These are phyloP conservation scores for Phaeosphaeria sp. DNA, from an alignment of 2,329 filamentous ascomycete species.

Conservation along the genomic window DNA sequence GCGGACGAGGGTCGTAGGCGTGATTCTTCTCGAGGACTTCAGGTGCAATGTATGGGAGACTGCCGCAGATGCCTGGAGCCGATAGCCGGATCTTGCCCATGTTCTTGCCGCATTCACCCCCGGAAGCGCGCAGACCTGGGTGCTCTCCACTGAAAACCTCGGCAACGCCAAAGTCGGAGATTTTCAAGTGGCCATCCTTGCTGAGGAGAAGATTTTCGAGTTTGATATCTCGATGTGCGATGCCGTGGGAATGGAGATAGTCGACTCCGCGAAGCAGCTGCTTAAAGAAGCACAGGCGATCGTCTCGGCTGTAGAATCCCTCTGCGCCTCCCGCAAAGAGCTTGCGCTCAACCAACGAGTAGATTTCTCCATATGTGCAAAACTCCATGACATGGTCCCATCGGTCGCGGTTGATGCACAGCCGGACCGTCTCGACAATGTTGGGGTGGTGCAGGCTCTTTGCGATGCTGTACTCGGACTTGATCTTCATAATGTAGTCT, in stretches of 20 bases:
- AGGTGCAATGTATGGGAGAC: constrained; percentile 84
- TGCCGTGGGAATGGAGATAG: constrained; percentile 82
- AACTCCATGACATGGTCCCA: constrained; percentile 97
- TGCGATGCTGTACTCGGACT: constrained; percentile 87
- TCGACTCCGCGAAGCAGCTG: constrained; percentile 82
- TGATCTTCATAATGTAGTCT: constrained; percentile 88
- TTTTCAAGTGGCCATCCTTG: constrained; percentile 81
- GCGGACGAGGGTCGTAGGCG: constrained; percentile 74
- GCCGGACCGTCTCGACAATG: constrained; percentile 78
- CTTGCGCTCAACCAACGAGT: constrained; percentile 69
- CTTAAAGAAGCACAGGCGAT: constrained; percentile 86
- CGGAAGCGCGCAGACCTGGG: constrained; percentile 75
- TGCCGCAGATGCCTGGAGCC: constrained; percentile 81
- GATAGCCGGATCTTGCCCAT: constrained; percentile 76
- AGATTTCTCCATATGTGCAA: constrained; percentile 82
- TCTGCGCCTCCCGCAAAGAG: constrained; percentile 61
- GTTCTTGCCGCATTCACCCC: constrained; percentile 74
- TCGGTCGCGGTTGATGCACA: constrained; percentile 74
- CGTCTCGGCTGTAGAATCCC: constrained; percentile 64
- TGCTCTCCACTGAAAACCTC: constrained; percentile 85
- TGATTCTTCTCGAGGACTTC: constrained; percentile 76
- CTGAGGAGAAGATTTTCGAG: constrained; percentile 84
- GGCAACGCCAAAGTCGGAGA: constrained; percentile 89
- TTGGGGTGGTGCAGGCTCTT: constrained; percentile 87
- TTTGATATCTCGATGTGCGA: constrained; percentile 91